Conservation (phyloP, 108 stramenopile species). For the Pseudonitzschia multistriata region DNA sequence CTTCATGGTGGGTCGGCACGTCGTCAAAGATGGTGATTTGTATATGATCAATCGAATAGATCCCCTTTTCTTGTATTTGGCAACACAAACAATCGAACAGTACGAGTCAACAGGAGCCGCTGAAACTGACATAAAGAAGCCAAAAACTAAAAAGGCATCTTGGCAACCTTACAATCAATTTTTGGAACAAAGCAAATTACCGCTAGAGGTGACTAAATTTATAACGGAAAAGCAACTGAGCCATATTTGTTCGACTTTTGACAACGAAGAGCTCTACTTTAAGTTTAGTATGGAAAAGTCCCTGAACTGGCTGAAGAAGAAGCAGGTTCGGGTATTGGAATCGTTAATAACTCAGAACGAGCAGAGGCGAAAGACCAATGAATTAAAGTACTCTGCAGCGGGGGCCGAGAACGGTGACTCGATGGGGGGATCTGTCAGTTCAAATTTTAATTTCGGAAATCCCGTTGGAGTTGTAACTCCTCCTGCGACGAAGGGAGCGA, state of each 20-base stretch:
- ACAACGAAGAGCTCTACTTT: conserved; percentile 50
- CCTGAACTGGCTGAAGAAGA: conserved; percentile 51
- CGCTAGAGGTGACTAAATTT: conserved; percentile 32
- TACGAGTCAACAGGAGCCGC: not conserved
- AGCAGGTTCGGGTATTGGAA: conserved; percentile 41
- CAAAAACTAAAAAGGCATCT: conserved; percentile 3
- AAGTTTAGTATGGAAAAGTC: conserved; percentile 47
- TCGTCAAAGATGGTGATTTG: conserved; percentile 53
- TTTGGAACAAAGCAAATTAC: conserved; percentile 34
- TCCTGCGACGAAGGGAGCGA: conserved; percentile 3
- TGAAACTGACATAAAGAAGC: not conserved
- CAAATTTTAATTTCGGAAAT: conserved; percentile 24
- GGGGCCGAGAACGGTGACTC: not conserved
- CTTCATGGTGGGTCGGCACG: conserved; percentile 54
- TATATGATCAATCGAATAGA: conserved; percentile 57
- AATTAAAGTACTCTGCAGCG: not conserved
- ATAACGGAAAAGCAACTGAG: conserved; percentile 42
- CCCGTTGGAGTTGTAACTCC: not conserved
- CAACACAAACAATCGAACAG: conserved; percentile 19
- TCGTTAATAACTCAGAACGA: conserved; percentile 27
- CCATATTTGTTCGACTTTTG: conserved; percentile 43
- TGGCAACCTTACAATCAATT: conserved; percentile 74
- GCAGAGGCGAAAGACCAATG: conserved; percentile 16
- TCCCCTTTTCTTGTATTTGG: conserved; percentile 59
- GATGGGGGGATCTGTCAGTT: conserved; percentile 25